phyloP scores from a whole-genome alignment of 2,329 filamentous ascomycete genomes.

The Didymella pomorum region DNA sequence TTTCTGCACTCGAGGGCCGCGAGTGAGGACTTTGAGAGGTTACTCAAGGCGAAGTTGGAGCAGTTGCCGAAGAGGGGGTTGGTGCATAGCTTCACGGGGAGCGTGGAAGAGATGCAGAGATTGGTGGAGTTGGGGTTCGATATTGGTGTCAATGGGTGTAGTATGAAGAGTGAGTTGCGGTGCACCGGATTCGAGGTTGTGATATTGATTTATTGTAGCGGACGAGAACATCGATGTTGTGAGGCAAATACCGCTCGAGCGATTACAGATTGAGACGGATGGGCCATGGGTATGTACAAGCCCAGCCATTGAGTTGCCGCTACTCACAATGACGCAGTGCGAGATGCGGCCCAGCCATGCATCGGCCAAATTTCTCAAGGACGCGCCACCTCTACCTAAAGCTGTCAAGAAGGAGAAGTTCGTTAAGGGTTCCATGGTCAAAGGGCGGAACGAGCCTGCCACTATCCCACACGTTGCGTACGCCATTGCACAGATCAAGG shows the following conservation, averaged over 20 bases:
- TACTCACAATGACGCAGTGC: conserved; percentile 62
- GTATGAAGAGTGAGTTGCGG: conserved; percentile 73
- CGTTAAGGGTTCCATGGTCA: conserved; percentile 86
- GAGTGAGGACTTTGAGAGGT: conserved; percentile 63
- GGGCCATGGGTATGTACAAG: conserved; percentile 75
- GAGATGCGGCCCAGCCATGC: conserved; percentile 91
- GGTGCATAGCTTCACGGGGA: conserved; percentile 95
- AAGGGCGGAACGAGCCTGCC: conserved; percentile 92
- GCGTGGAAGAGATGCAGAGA: conserved; percentile 81
- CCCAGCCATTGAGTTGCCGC: too few relatives aligned
- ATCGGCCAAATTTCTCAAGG: conserved; percentile 75
- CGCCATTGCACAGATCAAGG: conserved; percentile 87
- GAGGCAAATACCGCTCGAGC: conserved; percentile 76
- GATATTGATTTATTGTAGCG: conserved; percentile 28
- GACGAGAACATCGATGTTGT: conserved; percentile 84
- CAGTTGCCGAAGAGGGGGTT: conserved; percentile 77
- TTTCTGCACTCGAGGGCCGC: conserved; percentile 94
- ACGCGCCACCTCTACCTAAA: conserved; percentile 76
- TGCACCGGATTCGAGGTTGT: background rate
- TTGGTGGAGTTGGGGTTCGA: conserved; percentile 83
- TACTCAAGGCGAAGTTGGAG: conserved; percentile 71
- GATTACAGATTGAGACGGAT: conserved; percentile 94
- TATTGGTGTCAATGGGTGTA: conserved; percentile 96
- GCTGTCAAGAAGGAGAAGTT: conserved; percentile 97
- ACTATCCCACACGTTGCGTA: conserved; percentile 87